Percentiles rank a stretch among this genome's conserved stretches.
Evolutionary conservation across 305 asterid species (phyloP).

Genomic region (Stenogyne calaminthoides): DNA sequence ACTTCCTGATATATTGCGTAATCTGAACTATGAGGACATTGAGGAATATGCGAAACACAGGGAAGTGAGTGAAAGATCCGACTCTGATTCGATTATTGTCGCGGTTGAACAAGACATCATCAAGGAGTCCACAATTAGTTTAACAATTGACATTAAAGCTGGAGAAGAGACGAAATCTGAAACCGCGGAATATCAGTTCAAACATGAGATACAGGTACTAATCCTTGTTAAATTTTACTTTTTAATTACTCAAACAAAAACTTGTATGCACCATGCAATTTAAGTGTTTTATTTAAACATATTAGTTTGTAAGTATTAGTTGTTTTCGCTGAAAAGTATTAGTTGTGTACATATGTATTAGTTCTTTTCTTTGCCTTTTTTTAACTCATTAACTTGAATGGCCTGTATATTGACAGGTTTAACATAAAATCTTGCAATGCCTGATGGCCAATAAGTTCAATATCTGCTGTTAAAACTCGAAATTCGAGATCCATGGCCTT

Average conservation of each 20-base stretch:
- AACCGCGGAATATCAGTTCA: constrained; percentile 23
- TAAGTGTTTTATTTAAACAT: too few species aligned
- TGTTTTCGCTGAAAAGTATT: background rate
- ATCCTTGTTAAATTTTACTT: background rate
- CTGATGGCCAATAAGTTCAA: constrained; percentile 14
- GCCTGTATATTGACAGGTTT: background rate
- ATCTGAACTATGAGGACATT: constrained; percentile 54
- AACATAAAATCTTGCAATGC: constrained; percentile 12
- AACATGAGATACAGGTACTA: constrained; percentile 34
- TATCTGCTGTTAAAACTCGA: constrained; percentile 25
- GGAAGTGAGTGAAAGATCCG: constrained; percentile 48
- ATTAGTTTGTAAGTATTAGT: background rate
- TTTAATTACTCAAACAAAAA: background rate
- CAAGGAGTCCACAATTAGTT: constrained; percentile 33
- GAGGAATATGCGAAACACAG: constrained; percentile 46
- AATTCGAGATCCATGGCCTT: constrained; percentile 9
- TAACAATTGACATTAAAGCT: constrained; percentile 33
- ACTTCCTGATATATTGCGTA: constrained; percentile 68
- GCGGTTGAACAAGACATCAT: constrained; percentile 36
- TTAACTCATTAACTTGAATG: background rate
- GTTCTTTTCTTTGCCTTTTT: background rate
- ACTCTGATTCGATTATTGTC: constrained; percentile 36
- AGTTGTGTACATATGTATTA: background rate
- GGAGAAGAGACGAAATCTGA: constrained; percentile 33
- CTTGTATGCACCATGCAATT: too few species aligned